A percentile compares a stretch with the other conserved stretches of the same genome.
Conservation (phyloP, 2,329 filamentous ascomycete species). For the Pestalotiopsis sp. region DNA sequence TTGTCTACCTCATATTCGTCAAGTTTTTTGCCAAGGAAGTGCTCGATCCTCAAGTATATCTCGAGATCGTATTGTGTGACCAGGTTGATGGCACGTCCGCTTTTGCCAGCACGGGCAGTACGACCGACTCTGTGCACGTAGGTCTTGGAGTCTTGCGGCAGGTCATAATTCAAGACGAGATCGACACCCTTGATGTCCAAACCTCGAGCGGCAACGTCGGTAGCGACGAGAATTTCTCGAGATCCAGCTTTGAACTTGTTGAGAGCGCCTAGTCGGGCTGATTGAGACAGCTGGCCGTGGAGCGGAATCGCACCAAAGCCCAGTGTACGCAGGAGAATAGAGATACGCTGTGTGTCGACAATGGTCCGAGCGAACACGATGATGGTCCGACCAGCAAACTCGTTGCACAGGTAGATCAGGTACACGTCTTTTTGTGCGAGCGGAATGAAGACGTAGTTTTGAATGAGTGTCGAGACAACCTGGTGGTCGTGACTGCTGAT, state of each 20-base stretch:
- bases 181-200: slow-evolving; percentile 93
- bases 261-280: slow-evolving; percentile 80
- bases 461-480: slow-evolving; percentile 85
- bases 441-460: slow-evolving; percentile 85
- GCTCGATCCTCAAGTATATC: slow-evolving; percentile 80
- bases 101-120: slow-evolving; percentile 84
- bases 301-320: slow-evolving; percentile 91
- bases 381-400: slow-evolving; percentile 80
- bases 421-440: slow-evolving; percentile 89
- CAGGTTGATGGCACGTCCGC: slow-evolving; percentile 77
- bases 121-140: slow-evolving; percentile 90
- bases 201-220: slow-evolving; percentile 91
- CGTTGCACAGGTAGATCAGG: slow-evolving; percentile 82
- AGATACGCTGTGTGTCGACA: slow-evolving; percentile 83
- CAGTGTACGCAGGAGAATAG: slow-evolving; percentile 79
- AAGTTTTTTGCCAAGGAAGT: slow-evolving; percentile 77
- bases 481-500: slow-evolving; percentile 85
- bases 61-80: slow-evolving; percentile 80
- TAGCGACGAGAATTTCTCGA: slow-evolving; percentile 88
- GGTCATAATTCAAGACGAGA: slow-evolving; percentile 81
- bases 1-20: slow-evolving; percentile 70
- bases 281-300: slow-evolving; percentile 90
- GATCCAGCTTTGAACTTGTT: slow-evolving; percentile 84
- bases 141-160: slow-evolving; percentile 84
- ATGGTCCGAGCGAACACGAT: slow-evolving; percentile 95